phyloP scores from a whole-genome alignment of 345 rosid genomes.

The Microcos paniculata region DNA sequence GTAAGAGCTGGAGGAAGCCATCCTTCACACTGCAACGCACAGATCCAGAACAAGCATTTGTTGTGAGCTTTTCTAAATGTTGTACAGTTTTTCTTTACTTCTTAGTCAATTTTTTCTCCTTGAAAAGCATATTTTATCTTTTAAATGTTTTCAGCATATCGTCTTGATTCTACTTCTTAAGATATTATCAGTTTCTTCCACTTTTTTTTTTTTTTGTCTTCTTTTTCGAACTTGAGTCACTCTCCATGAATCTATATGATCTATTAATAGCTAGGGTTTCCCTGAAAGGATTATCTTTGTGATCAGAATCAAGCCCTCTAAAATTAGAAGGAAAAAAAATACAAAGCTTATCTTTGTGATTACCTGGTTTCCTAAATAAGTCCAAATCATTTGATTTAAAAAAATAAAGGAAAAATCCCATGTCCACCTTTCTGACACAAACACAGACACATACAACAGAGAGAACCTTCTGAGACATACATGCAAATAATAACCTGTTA shows the following conservation, averaged over 20 bases:
- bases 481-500: background rate
- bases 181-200: background rate
- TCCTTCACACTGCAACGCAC: slow-evolving; percentile 14
- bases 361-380: background rate
- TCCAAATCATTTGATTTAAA: background rate
- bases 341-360: too few relatives aligned
- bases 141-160: background rate
- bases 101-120: too few relatives aligned
- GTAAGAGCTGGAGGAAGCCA: slow-evolving; percentile 82
- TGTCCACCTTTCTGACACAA: slow-evolving; percentile 5
- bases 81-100: background rate
- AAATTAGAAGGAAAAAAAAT: too few relatives aligned
- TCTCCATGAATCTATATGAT: background rate
- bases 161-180: background rate
- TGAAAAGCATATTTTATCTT: background rate
- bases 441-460: slow-evolving; percentile 14
- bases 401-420: background rate
- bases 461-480: slow-evolving; percentile 13
- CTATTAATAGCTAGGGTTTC: slow-evolving; percentile 6
- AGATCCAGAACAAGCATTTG: slow-evolving; percentile 17
- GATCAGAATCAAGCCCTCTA: slow-evolving; percentile 7
- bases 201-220: background rate
- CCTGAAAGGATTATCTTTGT: background rate
- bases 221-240: background rate
- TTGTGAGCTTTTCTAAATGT: slow-evolving; percentile 22